phyloP scores from a whole-genome alignment of 164 flowering plant species.

The Vitis riparia region DNA sequence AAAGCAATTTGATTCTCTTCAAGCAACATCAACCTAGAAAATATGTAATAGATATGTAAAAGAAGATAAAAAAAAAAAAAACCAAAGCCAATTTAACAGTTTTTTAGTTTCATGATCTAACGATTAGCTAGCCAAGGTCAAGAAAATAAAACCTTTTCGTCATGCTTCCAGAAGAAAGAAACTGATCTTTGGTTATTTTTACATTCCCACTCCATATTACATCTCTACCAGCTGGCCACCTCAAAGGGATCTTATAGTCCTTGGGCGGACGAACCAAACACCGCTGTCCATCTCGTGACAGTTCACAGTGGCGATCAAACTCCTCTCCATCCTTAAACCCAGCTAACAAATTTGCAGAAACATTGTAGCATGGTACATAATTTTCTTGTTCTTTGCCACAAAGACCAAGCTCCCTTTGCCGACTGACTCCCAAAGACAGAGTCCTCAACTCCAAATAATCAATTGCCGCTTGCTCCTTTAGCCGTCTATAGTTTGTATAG shows the following conservation, averaged over 20 bases:
- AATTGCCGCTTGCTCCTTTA: slow-evolving; percentile 70
- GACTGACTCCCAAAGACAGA: slow-evolving; percentile 43
- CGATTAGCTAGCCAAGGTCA: not conserved
- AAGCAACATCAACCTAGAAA: slow-evolving; percentile 77
- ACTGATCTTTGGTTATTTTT: slow-evolving; percentile 86
- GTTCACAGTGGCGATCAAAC: slow-evolving; percentile 89
- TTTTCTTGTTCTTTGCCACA: slow-evolving; percentile 88
- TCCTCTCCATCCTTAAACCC: slow-evolving; percentile 86
- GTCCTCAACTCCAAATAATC: slow-evolving; percentile 73
- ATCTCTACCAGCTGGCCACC: slow-evolving; percentile 94
- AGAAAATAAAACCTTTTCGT: slow-evolving; percentile 67
- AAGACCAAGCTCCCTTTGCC: slow-evolving; percentile 55
- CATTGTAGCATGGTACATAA: slow-evolving; percentile 88
- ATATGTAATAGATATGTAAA: not conserved
- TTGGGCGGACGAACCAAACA: slow-evolving; percentile 90
- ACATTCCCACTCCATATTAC: slow-evolving; percentile 96
- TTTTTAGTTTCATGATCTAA: not conserved
- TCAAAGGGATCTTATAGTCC: slow-evolving; percentile 86
- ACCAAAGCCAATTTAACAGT: not conserved
- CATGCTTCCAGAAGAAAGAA: slow-evolving; percentile 95
- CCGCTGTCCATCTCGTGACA: slow-evolving; percentile 31
- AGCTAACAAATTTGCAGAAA: slow-evolving; percentile 55
- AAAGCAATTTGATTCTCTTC: slow-evolving; percentile 98
- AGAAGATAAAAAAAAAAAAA: not conserved
- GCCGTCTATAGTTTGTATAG: slow-evolving; percentile 64